These are phyloP conservation scores for Kingdonia uniflora DNA, from an alignment of 164 flowering plant species.

Conservation along the genomic window DNA sequence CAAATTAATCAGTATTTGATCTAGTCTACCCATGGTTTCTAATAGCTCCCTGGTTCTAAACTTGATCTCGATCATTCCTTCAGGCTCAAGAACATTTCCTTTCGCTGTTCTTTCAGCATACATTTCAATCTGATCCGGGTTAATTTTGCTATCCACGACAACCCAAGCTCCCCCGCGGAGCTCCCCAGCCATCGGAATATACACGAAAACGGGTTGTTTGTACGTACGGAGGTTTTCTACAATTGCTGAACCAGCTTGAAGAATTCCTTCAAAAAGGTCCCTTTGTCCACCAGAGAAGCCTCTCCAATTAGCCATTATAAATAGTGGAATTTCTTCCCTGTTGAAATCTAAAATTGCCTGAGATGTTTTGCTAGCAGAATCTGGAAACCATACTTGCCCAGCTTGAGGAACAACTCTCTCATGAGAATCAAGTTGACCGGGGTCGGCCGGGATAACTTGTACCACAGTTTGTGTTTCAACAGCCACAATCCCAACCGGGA, in stretches of 20 bases:
- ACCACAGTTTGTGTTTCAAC: conserved; percentile 97
- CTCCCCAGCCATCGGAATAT: conserved; percentile 95
- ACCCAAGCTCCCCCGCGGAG: conserved; percentile 99
- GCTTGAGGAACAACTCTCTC: conserved; percentile 98
- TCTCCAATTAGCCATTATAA: conserved; percentile 98
- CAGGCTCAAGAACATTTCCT: conserved; percentile 99
- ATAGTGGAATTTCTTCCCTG: conserved; percentile 92
- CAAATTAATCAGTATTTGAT: conserved; percentile 49
- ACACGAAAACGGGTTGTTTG: conserved; percentile 89
- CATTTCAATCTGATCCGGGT: conserved; percentile 93
- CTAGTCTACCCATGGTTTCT: conserved; percentile 94
- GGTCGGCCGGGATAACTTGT: conserved; percentile 99
- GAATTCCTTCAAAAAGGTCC: conserved; percentile 97
- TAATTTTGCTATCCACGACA: conserved; percentile 84
- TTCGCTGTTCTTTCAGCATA: conserved; percentile 89
- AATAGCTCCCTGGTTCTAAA: conserved; percentile 70
- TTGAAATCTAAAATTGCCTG: conserved; percentile 95
- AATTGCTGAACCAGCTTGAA: conserved; percentile 97
- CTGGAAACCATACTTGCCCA: conserved; percentile 99
- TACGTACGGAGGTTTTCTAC: conserved; percentile 96
- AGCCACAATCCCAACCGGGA: conserved; percentile 93
- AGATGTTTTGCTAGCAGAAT: conserved; percentile 92
- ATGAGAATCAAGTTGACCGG: conserved; percentile 97
- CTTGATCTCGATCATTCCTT: conserved; percentile 96
- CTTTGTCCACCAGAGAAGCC: conserved; percentile 99